Evolutionary conservation across 2,329 filamentous ascomycete species (phyloP), one percentile per base, ranked within the genome.

Genomic region (Penicillium sp.): DNA sequence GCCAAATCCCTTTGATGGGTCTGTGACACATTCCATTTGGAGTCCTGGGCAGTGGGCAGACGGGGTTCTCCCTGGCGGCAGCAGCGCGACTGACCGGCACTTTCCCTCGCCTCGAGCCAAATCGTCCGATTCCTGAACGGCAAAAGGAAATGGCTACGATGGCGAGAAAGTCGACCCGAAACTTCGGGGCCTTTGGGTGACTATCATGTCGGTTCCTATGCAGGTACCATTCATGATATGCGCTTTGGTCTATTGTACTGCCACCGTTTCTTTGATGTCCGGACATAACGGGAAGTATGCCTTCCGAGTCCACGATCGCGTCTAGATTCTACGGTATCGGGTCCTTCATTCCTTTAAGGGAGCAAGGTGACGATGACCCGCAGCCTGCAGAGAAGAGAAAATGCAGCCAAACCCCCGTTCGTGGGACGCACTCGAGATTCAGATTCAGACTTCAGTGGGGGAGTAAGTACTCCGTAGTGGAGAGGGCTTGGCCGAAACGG

Each of bases 21-120:
- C 55, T 61, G 63, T 67, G 66, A 68, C 63, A 64, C 65, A 67
- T 67, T 66, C 64, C 61, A 65, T 44, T 14, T 44, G 16, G 18
- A 18, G 24, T 13, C 39, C 41, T 36, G 19, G 54, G 14, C 56
- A 50, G 53, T 22, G 22, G 22, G 41, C 51, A 27, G 24, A 41
- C 51, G 50, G 33, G 41, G 36, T 47, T 56, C 50, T 55, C 62
- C 62, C 62, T 66, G 55, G 58, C 59, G 60, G 63, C 55, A 59
- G n/a, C 47, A 22, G 59, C 31, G 61, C 4, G 61, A 57, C 31
- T 50, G 37, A 18, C 37, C n/a, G 11, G 31, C 35, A 18, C 19
- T 39, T 51, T 10, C 40, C 16, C 49, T 51, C 37, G 36, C 16
- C 24, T 51, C 18, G 35, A 16, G 10, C 14, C 13, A 14, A 39